Evolutionary conservation across 2,329 filamentous ascomycete species (phyloP).

Genomic region (Alternaria sp.): DNA sequence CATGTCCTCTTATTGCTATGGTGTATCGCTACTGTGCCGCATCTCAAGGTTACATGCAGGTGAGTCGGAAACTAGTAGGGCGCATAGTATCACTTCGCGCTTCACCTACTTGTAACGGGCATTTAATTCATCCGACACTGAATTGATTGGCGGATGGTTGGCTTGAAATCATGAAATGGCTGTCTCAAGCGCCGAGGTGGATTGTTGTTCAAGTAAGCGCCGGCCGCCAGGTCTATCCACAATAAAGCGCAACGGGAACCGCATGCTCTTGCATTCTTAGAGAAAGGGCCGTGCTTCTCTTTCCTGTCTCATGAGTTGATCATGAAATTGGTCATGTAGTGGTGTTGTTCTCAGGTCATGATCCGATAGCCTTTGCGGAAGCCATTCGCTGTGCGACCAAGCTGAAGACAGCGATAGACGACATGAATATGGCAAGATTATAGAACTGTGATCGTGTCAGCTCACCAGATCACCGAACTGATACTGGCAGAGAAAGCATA

Average conservation of each 20-base stretch:
- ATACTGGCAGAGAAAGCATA: constrained; percentile 54
- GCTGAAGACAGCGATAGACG: constrained; percentile 92
- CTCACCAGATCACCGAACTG: not conserved
- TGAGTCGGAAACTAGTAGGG: not conserved
- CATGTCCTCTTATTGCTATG: not conserved
- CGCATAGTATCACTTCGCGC: not conserved
- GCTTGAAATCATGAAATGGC: not conserved
- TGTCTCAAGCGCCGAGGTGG: not conserved
- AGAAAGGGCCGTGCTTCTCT: not conserved
- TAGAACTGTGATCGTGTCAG: constrained; percentile 73
- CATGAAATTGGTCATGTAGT: not conserved
- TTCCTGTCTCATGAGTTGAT: not conserved
- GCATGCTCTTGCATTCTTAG: not conserved
- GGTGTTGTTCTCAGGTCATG: not conserved
- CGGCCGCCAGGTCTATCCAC: not conserved
- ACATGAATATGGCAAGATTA: constrained; percentile 95
- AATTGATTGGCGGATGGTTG: not conserved
- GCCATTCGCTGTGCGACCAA: constrained; percentile 87
- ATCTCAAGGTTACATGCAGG: not conserved
- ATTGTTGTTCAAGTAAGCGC: not conserved
- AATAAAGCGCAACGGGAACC: not conserved
- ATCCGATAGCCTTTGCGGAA: constrained; percentile 22
- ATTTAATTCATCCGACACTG: not conserved
- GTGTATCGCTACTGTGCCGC: not conserved
- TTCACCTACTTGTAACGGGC: not conserved